Conservation (phyloP, 495 filamentous ascomycete genomes). For the Rusavskia elegans region DNA sequence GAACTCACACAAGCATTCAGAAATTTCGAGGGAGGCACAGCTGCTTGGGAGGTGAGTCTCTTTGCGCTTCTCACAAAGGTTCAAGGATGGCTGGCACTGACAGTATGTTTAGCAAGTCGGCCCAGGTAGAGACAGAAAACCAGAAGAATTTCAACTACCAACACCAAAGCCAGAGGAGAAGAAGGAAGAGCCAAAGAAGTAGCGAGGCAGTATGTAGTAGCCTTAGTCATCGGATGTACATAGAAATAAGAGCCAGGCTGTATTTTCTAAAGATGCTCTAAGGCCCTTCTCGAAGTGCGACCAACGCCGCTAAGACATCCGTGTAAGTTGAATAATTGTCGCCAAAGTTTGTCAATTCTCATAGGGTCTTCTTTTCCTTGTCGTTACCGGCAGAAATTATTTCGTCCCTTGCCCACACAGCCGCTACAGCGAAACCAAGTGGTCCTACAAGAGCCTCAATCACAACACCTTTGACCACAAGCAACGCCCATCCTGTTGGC, state of each 20-base stretch:
- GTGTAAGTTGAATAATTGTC: too few relatives aligned
- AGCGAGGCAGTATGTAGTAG: conserved; percentile 19
- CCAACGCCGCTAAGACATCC: too few relatives aligned
- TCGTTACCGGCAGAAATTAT: conserved; percentile 13
- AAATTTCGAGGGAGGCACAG: conserved; percentile 81
- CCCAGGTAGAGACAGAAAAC: conserved; percentile 58
- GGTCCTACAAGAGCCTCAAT: conserved; percentile 33
- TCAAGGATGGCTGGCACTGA: background rate
- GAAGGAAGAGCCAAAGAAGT: conserved; percentile 87
- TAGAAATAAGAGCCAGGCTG: background rate
- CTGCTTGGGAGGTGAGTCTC: conserved; percentile 16
- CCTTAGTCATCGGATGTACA: background rate
- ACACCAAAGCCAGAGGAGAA: conserved; percentile 88
- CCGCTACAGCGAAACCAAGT: conserved; percentile 29
- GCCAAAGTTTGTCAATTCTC: background rate
- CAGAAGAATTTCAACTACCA: conserved; percentile 76
- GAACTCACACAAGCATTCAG: conserved; percentile 98
- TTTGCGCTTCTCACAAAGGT: background rate
- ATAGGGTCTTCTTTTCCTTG: background rate
- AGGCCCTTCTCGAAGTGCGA: too few relatives aligned
- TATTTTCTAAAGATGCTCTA: too few relatives aligned
- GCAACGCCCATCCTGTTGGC: conserved; percentile 14
- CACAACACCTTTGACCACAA: conserved; percentile 21
- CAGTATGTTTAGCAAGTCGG: conserved; percentile 84
- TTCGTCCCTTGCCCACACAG: conserved; percentile 44